phyloP scores from a whole-genome alignment of 2,329 filamentous ascomycete genomes.

The Aspergillus sp. region DNA sequence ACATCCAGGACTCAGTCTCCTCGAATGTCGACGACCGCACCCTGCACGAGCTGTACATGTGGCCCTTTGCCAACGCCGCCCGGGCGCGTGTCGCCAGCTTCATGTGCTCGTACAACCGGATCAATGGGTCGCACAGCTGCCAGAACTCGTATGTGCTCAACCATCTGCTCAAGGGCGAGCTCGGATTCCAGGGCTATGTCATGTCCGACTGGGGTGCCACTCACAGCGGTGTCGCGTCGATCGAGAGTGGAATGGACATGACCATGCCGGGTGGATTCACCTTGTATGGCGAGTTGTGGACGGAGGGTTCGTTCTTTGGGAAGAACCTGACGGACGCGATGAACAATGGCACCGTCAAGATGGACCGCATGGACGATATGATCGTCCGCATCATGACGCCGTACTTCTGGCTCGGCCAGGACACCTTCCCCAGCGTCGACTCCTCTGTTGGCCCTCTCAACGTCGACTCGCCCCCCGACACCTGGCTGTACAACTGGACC shows the following conservation, averaged over 20 bases:
- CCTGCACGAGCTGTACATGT: conserved; percentile 70
- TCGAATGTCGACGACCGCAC: conserved; percentile 66
- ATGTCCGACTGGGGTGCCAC: conserved; percentile 43
- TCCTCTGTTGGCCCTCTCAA: conserved; percentile 24
- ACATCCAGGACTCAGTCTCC: conserved; percentile 23
- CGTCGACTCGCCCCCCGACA: conserved; percentile 5
- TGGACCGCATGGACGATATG: conserved; percentile 44
- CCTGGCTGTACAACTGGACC: conserved; percentile 11
- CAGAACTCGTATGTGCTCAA: conserved; percentile 45
- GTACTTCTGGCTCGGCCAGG: conserved; percentile 42
- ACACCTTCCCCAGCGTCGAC: conserved; percentile 30
- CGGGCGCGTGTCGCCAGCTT: conserved; percentile 56
- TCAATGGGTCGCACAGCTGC: conserved; percentile 48
- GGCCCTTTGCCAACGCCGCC: conserved; percentile 73
- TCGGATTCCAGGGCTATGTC: conserved; percentile 48
- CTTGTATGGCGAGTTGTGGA: conserved; percentile 30
- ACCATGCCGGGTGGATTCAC: conserved; percentile 18
- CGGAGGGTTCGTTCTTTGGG: conserved; percentile 27
- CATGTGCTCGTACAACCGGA: conserved; percentile 44
- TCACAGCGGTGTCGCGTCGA: conserved; percentile 39
- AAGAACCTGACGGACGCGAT: conserved; percentile 12
- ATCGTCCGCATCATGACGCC: conserved; percentile 42
- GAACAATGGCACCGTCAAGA: conserved; percentile 37
- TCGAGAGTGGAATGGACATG: conserved; percentile 43
- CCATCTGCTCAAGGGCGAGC: conserved; percentile 45